Base-by-base conservation (phyloP, 768 basidiomycete genomes). In the Tephrocybe sp. region DNA sequence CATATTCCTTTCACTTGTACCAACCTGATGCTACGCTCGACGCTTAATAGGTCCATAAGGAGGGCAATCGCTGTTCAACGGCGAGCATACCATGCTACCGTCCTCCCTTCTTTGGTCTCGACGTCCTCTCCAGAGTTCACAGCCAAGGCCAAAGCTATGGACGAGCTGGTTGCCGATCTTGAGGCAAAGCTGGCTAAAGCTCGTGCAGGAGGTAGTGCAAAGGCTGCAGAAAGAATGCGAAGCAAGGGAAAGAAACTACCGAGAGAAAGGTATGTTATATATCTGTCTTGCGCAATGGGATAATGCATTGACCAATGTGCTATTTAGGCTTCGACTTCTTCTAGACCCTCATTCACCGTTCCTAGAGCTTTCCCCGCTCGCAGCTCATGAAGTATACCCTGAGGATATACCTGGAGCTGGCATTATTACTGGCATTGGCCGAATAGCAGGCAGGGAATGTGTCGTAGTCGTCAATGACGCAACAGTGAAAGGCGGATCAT, bases 401-500 rank as follows among this genome's bases (percentile, higher is more conserved):
- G 80, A 89, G 55, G 72, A 77, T 45, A 82, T 97, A 26, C 93
- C 95, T 16, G 89, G 87, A 0, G 94, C 92, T 1, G 95, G 93
- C 3, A 80, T 98, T 38, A 89, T 98, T 53, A 92, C 93, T 2
- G 94, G 94, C 17, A 78, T 87, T 53, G 87, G 87, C 2, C 74
- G 89, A 26, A 83, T 94, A 34, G 78, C 85, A 19, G 92, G 92
- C 0, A 73, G 80, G 51, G 90, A 95, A 67, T 94, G 91, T 61
- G 83, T 97, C 56, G 68, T 98, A 4, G 85, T 96, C 4, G 88
- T 91, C n/a, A 98, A 97, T 66, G 94, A 98, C 63, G 87, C 93
- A 30, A 93, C 91, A 6, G 91, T 93, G 22, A 94, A 94, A 65
- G 93, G 93, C 12, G 93, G 93, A 7, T 89, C 89, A 0, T 96